These are phyloP conservation scores for Tulasnella sp. DNA, from an alignment of 768 basidiomycete genomes.

Conservation along the genomic window DNA sequence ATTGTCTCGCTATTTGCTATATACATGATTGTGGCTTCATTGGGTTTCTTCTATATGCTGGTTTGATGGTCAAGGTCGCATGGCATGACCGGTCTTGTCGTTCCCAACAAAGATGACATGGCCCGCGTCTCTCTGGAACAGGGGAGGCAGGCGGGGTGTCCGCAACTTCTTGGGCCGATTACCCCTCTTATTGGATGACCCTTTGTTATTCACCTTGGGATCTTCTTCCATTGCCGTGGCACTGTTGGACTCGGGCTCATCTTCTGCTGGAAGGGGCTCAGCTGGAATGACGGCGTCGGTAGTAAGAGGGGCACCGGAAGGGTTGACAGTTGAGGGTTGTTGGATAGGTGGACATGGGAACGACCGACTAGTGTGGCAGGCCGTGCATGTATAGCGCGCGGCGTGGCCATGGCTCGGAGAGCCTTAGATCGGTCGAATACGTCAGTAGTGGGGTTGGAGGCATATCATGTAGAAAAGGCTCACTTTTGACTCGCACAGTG, in stretches of 20 bases:
- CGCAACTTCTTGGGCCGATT: conserved; percentile 24
- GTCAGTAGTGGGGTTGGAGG: neutral
- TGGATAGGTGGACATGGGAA: conserved; percentile 55
- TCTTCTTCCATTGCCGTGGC: neutral
- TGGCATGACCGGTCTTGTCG: conserved; percentile 25
- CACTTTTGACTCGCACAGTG: conserved; percentile 55
- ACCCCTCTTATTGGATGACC: neutral
- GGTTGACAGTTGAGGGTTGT: neutral
- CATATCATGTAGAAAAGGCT: neutral
- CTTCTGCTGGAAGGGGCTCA: neutral
- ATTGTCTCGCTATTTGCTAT: too few relatives aligned
- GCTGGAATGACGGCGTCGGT: neutral
- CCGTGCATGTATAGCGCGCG: conserved; percentile 47
- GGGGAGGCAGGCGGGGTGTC: conserved; percentile 39
- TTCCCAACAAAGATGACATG: conserved; percentile 62
- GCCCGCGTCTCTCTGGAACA: conserved; percentile 53
- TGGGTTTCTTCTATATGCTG: too few relatives aligned
- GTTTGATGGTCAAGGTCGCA: too few relatives aligned
- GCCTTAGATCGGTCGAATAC: conserved; percentile 25
- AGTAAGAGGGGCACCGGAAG: neutral
- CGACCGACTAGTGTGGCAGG: conserved; percentile 47
- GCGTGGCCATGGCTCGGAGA: conserved; percentile 42
- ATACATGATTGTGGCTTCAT: too few relatives aligned
- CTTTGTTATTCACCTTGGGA: neutral
- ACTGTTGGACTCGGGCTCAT: neutral